These are phyloP conservation scores for Lasiosphaeria miniovina DNA, from an alignment of 495 filamentous ascomycete species.

Conservation along the genomic window DNA sequence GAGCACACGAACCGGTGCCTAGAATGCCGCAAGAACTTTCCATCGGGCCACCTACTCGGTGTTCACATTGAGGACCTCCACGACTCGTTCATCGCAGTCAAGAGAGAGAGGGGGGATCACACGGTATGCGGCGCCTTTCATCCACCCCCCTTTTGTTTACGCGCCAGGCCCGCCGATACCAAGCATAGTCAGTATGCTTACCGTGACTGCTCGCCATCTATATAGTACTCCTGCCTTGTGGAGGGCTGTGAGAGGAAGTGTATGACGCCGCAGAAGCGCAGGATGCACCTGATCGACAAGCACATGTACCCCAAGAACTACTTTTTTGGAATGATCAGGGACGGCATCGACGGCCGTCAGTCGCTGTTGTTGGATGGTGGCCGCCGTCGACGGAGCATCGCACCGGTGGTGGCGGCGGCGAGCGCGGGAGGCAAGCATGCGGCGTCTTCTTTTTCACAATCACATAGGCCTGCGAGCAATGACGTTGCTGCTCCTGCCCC, in stretches of 20 bases:
- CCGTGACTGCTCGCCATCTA: constrained; percentile 10
- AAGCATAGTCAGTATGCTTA: not conserved
- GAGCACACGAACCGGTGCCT: constrained; percentile 80
- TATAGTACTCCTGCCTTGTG: constrained; percentile 82
- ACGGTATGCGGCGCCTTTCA: constrained; percentile 58
- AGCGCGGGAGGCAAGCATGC: constrained; percentile 6
- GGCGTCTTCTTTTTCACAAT: not conserved
- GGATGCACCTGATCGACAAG: constrained; percentile 87
- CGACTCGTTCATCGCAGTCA: constrained; percentile 71
- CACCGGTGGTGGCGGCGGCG: constrained; percentile 19
- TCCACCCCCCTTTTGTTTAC: not conserved
- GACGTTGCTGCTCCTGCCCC: not conserved
- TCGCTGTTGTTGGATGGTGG: constrained; percentile 66
- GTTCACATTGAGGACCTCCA: constrained; percentile 93
- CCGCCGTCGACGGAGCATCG: constrained; percentile 43
- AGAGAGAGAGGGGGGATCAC: constrained; percentile 75
- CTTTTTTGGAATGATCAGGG: constrained; percentile 83
- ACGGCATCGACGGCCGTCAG: constrained; percentile 79
- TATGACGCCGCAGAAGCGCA: constrained; percentile 75
- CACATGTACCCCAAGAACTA: constrained; percentile 91
- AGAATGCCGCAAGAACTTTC: constrained; percentile 77
- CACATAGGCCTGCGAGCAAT: not conserved
- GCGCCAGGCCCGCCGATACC: not conserved
- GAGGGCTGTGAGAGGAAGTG: constrained; percentile 85
- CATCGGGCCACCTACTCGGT: constrained; percentile 64